These are phyloP conservation scores for Thoreauomyces humboldtii DNA, from an alignment of 192 early-diverging fungal genomes.

Conservation along the genomic window DNA sequence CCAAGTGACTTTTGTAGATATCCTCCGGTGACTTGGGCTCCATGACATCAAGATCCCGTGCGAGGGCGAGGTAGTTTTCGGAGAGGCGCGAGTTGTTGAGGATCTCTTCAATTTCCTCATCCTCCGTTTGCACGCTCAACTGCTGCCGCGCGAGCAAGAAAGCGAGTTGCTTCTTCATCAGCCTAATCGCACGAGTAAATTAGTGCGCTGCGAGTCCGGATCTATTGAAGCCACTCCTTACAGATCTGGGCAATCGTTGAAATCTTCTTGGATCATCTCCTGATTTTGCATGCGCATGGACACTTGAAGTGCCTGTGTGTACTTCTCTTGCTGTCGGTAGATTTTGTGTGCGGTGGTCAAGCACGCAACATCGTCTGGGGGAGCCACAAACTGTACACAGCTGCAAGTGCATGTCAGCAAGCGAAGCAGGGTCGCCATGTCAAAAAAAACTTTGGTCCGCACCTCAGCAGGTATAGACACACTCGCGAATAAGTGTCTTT, in stretches of 20 bases:
- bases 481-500: conserved; percentile 92
- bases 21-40: conserved; percentile 97
- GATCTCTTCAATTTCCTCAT: conserved; percentile 79
- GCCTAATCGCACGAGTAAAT: not conserved
- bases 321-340: conserved; percentile 80
- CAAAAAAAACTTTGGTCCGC: not conserved
- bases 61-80: conserved; percentile 84
- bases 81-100: conserved; percentile 86
- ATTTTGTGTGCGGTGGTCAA: conserved; percentile 85
- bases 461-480: conserved; percentile 92
- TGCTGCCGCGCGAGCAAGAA: conserved; percentile 90
- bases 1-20: conserved; percentile 96
- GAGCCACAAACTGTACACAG: conserved; percentile 88
- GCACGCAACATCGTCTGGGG: conserved; percentile 84
- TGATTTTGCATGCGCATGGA: conserved; percentile 82
- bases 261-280: conserved; percentile 82
- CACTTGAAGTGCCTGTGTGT: conserved; percentile 79
- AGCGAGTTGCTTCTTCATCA: conserved; percentile 89
- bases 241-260: conserved; percentile 77
- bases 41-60: conserved; percentile 88
- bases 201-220: not conserved
- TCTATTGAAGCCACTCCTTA: conserved; percentile 29
- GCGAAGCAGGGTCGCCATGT: not conserved
- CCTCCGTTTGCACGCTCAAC: conserved; percentile 74
- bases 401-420: conserved; percentile 35